Percentiles rank a stretch among this genome's conserved stretches.
Conservation (phyloP, 345 rosid genomes). For the Erysimum cheiranthoides region DNA sequence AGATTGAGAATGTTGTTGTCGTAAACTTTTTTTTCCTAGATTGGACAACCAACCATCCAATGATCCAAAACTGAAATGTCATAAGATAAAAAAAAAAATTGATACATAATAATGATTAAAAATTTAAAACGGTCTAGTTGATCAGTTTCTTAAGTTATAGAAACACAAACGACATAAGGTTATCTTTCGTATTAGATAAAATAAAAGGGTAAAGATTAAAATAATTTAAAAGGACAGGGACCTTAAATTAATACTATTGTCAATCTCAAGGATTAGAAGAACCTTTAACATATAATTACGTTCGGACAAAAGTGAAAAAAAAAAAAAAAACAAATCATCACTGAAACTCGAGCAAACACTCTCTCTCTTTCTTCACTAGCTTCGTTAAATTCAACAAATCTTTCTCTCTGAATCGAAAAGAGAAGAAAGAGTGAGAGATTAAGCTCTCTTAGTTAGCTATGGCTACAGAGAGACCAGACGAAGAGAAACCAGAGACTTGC, state of each 20-base stretch:
- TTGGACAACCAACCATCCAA: too few relatives aligned
- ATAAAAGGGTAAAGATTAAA: slow-evolving; percentile 7
- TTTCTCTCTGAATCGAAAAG: slow-evolving; percentile 3
- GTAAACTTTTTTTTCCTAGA: too few relatives aligned
- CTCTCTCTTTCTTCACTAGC: slow-evolving; percentile 25
- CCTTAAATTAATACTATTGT: slow-evolving; percentile 36
- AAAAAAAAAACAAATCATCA: not conserved
- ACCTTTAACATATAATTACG: slow-evolving; percentile 15
- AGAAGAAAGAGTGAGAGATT: not conserved
- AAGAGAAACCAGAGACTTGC: slow-evolving; percentile 38
- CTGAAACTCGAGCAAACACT: slow-evolving; percentile 27
- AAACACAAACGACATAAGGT: too few relatives aligned
- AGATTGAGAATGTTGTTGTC: too few relatives aligned
- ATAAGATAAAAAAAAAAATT: too few relatives aligned
- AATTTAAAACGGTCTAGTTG: too few relatives aligned
- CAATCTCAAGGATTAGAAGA: slow-evolving; percentile 41
- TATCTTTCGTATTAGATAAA: slow-evolving; percentile 1
- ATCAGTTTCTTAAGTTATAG: too few relatives aligned
- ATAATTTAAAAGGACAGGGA: slow-evolving; percentile 15
- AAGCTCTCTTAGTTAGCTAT: slow-evolving; percentile 19
- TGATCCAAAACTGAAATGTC: too few relatives aligned
- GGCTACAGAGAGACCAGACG: slow-evolving; percentile 45
- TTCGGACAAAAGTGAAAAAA: slow-evolving; percentile 35
- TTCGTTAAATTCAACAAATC: slow-evolving; percentile 31
- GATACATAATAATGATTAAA: too few relatives aligned